These are phyloP conservation scores for Adansonia digitata DNA, from an alignment of 345 rosid species.

Conservation along the genomic window DNA sequence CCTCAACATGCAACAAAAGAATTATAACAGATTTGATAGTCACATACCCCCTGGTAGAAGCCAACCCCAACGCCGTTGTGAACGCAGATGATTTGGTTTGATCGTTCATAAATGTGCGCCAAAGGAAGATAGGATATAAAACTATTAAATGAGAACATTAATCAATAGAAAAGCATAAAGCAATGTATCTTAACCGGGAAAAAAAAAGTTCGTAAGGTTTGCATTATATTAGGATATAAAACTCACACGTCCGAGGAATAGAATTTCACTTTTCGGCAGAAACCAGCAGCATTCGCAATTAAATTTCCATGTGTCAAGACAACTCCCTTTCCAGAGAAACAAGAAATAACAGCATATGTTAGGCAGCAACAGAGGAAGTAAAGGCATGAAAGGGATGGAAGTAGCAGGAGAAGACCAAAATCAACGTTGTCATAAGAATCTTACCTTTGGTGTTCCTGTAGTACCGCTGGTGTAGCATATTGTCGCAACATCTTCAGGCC, in stretches of 20 bases:
- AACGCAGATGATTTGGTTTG: slow-evolving; percentile 57
- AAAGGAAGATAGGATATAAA: slow-evolving; percentile 89
- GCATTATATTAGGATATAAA: slow-evolving; percentile 8
- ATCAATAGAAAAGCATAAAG: slow-evolving; percentile 8
- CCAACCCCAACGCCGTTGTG: slow-evolving; percentile 69
- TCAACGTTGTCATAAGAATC: slow-evolving; percentile 9
- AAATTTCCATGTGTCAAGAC: slow-evolving; percentile 77
- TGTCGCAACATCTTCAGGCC: slow-evolving; percentile 81
- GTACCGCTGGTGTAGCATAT: slow-evolving; percentile 99
- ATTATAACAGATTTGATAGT: neutral
- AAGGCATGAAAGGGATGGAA: slow-evolving; percentile 11
- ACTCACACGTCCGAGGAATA: slow-evolving; percentile 76
- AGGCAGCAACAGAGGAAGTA: slow-evolving; percentile 5
- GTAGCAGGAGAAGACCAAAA: slow-evolving; percentile 20
- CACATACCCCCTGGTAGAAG: slow-evolving; percentile 86
- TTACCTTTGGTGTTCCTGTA: slow-evolving; percentile 92
- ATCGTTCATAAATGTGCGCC: slow-evolving; percentile 89
- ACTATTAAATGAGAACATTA: slow-evolving; percentile 32
- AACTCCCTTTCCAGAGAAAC: slow-evolving; percentile 53
- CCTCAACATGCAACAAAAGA: neutral
- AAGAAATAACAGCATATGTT: slow-evolving; percentile 13
- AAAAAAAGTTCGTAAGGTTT: neutral
- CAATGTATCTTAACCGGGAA: neutral
- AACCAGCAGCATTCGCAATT: slow-evolving; percentile 76
- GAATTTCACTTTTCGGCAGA: slow-evolving; percentile 30